Percentiles rank a stretch among this genome's conserved stretches.
Evolutionary conservation across 768 basidiomycete species (phyloP).

Genomic region (Boletus insuetus): DNA sequence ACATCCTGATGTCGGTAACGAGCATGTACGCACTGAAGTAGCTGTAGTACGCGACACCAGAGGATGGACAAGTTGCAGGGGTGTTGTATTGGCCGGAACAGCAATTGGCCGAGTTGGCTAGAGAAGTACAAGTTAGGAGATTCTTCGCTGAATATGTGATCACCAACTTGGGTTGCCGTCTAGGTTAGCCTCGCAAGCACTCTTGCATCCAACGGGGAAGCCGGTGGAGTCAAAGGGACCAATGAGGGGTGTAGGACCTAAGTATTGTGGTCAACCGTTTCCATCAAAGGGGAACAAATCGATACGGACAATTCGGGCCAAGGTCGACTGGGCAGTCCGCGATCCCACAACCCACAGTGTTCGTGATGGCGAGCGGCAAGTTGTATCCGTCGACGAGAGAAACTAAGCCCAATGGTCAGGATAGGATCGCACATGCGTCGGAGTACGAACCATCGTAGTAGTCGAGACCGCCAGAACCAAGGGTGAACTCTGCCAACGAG

Average conservation of each 20-base stretch:
- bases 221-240: slow-evolving; percentile 55
- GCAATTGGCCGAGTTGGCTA: slow-evolving; percentile 61
- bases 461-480: slow-evolving; percentile 45
- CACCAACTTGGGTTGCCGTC: slow-evolving; percentile 32
- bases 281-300: neutral
- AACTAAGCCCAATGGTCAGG: slow-evolving; percentile 33
- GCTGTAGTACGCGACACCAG: slow-evolving; percentile 39
- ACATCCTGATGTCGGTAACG: neutral
- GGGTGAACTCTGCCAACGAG: slow-evolving; percentile 67
- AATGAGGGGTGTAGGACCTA: slow-evolving; percentile 49
- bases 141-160: neutral
- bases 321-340: slow-evolving; percentile 64
- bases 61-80: slow-evolving; percentile 53
- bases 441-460: slow-evolving; percentile 54
- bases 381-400: slow-evolving; percentile 68
- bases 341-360: slow-evolving; percentile 51
- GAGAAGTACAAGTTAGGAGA: neutral
- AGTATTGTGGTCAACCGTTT: neutral
- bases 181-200: slow-evolving; percentile 48
- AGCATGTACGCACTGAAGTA: slow-evolving; percentile 43
- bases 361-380: slow-evolving; percentile 56
- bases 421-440: neutral
- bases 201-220: slow-evolving; percentile 58
- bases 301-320: slow-evolving; percentile 47
- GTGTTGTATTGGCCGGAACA: slow-evolving; percentile 57